Evolutionary conservation across 768 basidiomycete species (phyloP).

Genomic region (Russula sp.): DNA sequence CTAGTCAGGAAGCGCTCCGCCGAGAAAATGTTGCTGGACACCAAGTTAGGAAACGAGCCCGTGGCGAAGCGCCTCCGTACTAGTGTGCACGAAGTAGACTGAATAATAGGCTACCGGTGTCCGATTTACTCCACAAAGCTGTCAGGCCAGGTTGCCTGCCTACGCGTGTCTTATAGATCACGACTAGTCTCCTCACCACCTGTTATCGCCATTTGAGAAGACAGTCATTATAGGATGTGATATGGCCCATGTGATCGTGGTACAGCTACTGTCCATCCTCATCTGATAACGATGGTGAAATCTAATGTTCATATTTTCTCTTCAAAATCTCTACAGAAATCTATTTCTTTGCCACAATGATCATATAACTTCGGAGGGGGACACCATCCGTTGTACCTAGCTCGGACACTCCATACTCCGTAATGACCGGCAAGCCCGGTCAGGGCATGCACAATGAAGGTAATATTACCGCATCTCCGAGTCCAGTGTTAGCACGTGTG

Average conservation of each 20-base stretch:
- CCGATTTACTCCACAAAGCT: not conserved
- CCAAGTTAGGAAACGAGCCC: not conserved
- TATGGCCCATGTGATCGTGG: not conserved
- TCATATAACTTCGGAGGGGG: not conserved
- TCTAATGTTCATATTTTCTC: not conserved
- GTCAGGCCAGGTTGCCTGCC: not conserved
- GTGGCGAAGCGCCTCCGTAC: slow-evolving; percentile 14
- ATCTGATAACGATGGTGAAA: not conserved
- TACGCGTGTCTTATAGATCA: not conserved
- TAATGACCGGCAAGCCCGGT: not conserved
- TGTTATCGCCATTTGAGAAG: not conserved
- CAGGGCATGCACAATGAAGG: not conserved
- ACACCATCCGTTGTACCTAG: not conserved
- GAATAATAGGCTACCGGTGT: not conserved
- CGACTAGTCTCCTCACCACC: not conserved
- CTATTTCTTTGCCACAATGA: not conserved
- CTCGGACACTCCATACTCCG: not conserved
- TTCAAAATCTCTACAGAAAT: not conserved
- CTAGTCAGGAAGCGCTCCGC: slow-evolving; percentile 11
- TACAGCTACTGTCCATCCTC: not conserved
- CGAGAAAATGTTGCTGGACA: not conserved
- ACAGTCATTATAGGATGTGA: not conserved
- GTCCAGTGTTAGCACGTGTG: not conserved
- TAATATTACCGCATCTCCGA: not conserved
- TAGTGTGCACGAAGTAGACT: not conserved